A percentile compares a stretch with the other conserved stretches of the same genome.
phyloP scores from a whole-genome alignment of 225 moss, liverwort and hornwort species.

The Pseudoscleropodium purum region DNA sequence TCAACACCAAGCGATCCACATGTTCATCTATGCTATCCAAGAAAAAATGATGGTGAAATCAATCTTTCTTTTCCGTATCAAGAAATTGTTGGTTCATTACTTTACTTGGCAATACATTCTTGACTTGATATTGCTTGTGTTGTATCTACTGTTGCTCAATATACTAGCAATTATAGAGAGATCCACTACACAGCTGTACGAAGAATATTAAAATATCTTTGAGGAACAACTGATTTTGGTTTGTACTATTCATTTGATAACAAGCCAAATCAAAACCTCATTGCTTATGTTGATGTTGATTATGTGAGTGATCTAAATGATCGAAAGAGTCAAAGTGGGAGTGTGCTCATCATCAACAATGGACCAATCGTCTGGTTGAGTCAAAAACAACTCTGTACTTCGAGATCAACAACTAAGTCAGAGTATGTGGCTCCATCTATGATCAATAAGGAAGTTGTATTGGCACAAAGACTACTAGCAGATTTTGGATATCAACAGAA shows the following conservation, averaged over 20 bases:
- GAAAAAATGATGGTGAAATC: background rate
- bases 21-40: too few relatives aligned
- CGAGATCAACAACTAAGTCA: background rate
- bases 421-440: background rate
- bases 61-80: background rate
- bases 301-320: background rate
- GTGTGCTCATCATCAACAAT: background rate
- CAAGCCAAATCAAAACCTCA: too few relatives aligned
- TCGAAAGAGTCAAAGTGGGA: background rate
- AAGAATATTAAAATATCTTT: too few relatives aligned
- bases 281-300: too few relatives aligned
- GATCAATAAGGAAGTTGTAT: background rate
- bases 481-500: background rate
- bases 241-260: too few relatives aligned
- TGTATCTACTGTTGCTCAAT: background rate
- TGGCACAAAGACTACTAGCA: background rate
- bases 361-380: background rate
- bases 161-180: background rate
- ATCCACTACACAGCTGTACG: too few relatives aligned
- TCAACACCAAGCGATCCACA: background rate
- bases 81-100: background rate
- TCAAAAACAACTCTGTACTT: background rate
- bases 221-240: too few relatives aligned
- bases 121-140: background rate
- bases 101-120: background rate